Evolutionary conservation across 179 eudicot genomes (phyloP).

Genomic region (Silene coronaria): DNA sequence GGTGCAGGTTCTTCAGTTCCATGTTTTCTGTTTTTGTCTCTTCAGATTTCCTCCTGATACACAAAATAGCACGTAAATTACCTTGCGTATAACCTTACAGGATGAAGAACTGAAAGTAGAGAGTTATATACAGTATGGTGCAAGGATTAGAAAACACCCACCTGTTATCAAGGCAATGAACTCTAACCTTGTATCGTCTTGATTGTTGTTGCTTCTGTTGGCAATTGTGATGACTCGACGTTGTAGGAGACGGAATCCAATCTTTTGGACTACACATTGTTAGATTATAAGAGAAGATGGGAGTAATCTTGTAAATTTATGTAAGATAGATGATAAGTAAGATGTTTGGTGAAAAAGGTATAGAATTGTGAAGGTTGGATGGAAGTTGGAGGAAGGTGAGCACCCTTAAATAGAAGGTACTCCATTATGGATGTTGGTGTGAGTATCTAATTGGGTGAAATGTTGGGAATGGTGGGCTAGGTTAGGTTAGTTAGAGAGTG

Average conservation of each 20-base stretch:
- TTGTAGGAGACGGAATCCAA: conserved; percentile 31
- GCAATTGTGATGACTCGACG: conserved; percentile 3
- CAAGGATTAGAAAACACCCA: background rate
- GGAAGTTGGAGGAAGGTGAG: conserved; percentile 18
- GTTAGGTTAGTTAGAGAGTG: conserved; percentile 8
- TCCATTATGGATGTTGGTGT: conserved; percentile 5
- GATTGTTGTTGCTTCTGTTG: conserved; percentile 23
- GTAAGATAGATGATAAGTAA: background rate
- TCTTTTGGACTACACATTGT: conserved; percentile 38
- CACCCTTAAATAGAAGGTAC: conserved; percentile 26
- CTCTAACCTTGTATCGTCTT: conserved; percentile 40
- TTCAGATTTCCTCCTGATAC: conserved; percentile 34
- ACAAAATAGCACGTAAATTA: background rate
- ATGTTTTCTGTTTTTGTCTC: conserved; percentile 31
- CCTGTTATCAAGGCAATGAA: conserved; percentile 42
- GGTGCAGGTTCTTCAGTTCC: conserved; percentile 35
- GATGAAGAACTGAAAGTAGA: too few relatives aligned
- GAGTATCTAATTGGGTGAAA: conserved; percentile 21
- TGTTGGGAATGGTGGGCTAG: conserved; percentile 35
- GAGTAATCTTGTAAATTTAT: background rate
- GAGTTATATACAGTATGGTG: background rate
- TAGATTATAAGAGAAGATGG: background rate
- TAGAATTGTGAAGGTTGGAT: background rate
- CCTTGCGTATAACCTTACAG: too few relatives aligned
- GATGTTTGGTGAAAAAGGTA: background rate